Evolutionary conservation across 805 yeast genomes (phyloP), one percentile per base, ranked within the genome.

Genomic region (Teunomyces cretensis): DNA sequence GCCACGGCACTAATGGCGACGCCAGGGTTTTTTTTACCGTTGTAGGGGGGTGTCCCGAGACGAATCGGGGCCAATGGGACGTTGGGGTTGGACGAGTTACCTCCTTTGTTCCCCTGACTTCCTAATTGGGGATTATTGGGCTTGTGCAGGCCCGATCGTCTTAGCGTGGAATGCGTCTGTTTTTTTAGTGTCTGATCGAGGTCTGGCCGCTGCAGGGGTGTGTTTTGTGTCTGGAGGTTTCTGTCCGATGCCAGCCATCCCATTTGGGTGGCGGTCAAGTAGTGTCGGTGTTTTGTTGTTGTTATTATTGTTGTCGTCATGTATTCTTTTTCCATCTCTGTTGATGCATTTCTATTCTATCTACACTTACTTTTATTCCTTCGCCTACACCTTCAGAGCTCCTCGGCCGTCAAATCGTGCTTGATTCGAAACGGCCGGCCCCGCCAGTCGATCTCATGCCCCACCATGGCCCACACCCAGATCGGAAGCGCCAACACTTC

Each of bases 401-500:
- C 89, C 60, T 84, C 92, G 0, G 96, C 96, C 2, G 88, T 81
- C 38, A 86, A 68, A 58, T 89, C 96, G 4, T 81, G 70, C 43
- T 81, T 79, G 51, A 89, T 88, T 49, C 68, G 70, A 61, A 88
- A 89, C 1, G 89, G 88, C 51, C 80, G 74, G 30, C 88, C 87
- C 48, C 97, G 71, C 90, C 90, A 84, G 62, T 88, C 88, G 32
- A 83, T 82, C 39, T 78, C 75, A 9, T 84, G 82, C 0, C 96
- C 96, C 26, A 72, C 51, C 84, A 89, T 83, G 1, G 96, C 96
- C 24, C 68, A 70, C 2, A 84, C 47, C 97, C 97, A 89, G 16
- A 89, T 79, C 0, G 96, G 96, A 15, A 89, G 66, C 1, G 96
- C 96, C 43, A 88, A 64, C 0, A 74, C 2, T 59, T 89, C 97